Evolutionary conservation across 345 rosid genomes (phyloP).

Genomic region (Salix koriyanagi): DNA sequence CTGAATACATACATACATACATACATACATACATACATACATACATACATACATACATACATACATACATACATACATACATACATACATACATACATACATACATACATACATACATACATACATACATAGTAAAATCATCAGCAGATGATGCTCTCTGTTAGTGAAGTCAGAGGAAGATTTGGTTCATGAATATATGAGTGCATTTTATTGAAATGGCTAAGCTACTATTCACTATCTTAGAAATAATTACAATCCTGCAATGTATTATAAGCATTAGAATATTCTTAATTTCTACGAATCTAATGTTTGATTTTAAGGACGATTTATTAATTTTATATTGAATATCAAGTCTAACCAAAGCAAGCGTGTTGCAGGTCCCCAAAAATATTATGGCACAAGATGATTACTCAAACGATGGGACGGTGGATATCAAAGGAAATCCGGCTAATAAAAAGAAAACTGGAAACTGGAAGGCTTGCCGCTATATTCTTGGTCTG

Average conservation of each 20-base stretch:
- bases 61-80: no score
- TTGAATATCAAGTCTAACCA: neutral
- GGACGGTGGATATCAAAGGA: slow-evolving; percentile 60
- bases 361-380: neutral
- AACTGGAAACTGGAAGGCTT: slow-evolving; percentile 93
- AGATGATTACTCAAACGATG: slow-evolving; percentile 63
- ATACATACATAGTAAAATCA: neutral
- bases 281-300: neutral
- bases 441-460: slow-evolving; percentile 64
- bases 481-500: slow-evolving; percentile 81
- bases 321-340: neutral
- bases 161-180: neutral
- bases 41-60: no score
- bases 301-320: neutral
- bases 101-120: fast-evolving
- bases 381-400: slow-evolving; percentile 45
- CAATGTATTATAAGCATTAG: no score
- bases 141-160: neutral
- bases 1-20: no score
- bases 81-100: no score
- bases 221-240: neutral
- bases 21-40: no score
- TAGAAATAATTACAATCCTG: neutral
- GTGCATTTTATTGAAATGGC: neutral
- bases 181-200: neutral